phyloP scores from a whole-genome alignment of 495 filamentous ascomycete species.

The Talaromyces liani region DNA sequence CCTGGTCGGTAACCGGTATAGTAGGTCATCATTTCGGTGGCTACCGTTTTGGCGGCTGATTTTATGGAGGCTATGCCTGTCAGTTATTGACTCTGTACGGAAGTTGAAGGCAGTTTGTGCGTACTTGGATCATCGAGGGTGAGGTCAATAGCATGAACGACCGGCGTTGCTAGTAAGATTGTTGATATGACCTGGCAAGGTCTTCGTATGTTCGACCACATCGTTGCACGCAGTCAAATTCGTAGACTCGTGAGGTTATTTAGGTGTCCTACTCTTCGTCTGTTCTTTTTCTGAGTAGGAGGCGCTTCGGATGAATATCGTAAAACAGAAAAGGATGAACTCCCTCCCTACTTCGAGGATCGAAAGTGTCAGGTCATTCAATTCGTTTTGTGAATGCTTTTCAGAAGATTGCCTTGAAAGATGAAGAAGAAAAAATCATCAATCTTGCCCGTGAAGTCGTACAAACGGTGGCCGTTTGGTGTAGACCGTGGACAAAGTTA shows the following conservation, averaged over 20 bases:
- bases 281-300: not conserved
- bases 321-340: not conserved
- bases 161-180: constrained; percentile 11
- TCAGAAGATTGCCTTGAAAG: not conserved
- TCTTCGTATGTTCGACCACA: not conserved
- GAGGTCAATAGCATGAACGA: constrained; percentile 17
- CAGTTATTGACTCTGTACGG: not conserved
- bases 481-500: not conserved
- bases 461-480: not conserved
- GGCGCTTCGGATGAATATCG: not conserved
- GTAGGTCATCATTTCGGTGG: constrained; percentile 46
- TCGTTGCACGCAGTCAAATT: not conserved
- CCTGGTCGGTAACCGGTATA: constrained; percentile 68
- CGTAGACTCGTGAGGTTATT: not conserved
- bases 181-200: not conserved
- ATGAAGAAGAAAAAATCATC: not conserved
- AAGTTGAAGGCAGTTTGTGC: not conserved
- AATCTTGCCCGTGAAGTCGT: not conserved
- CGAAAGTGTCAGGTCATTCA: not conserved
- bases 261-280: not conserved
- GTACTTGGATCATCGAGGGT: constrained; percentile 18
- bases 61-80: constrained; percentile 37
- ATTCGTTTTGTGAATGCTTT: not conserved
- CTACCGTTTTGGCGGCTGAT: constrained; percentile 31
- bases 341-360: not conserved